phyloP scores from a whole-genome alignment of 2,329 filamentous ascomycete species.

The Cylindrodendrum hubeiense region DNA sequence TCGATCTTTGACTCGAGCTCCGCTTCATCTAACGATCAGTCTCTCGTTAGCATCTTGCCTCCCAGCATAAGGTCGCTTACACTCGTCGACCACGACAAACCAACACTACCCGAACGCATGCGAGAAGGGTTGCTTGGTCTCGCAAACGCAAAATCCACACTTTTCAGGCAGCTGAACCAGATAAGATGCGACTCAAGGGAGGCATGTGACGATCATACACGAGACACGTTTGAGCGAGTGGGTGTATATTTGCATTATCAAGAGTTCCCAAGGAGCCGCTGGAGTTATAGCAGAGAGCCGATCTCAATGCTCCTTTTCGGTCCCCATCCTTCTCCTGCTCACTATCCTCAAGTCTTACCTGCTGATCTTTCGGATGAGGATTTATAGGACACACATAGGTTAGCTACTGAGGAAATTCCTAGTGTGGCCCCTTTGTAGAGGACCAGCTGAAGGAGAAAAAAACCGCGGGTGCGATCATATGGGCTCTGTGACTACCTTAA shows the following conservation, averaged over 20 bases:
- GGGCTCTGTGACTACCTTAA: too few relatives aligned
- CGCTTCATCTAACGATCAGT: background rate
- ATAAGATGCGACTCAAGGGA: slow-evolving; percentile 8
- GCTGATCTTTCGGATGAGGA: too few relatives aligned
- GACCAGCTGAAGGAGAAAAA: too few relatives aligned
- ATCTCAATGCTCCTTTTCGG: background rate
- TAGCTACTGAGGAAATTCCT: too few relatives aligned
- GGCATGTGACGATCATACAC: slow-evolving; percentile 3
- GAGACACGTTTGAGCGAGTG: background rate
- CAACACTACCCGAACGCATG: background rate
- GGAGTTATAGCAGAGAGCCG: background rate
- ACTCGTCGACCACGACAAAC: slow-evolving; percentile 2
- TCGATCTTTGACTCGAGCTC: background rate
- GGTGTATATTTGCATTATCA: slow-evolving; percentile 1
- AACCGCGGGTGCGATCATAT: too few relatives aligned
- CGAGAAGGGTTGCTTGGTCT: background rate
- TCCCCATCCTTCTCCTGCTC: background rate
- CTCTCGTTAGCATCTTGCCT: background rate
- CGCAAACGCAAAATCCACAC: background rate
- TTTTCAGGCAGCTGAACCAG: slow-evolving; percentile 3
- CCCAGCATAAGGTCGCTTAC: background rate
- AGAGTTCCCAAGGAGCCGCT: slow-evolving; percentile 3
- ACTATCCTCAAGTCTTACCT: too few relatives aligned
- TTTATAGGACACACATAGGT: too few relatives aligned
- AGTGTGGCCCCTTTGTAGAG: too few relatives aligned